phyloP scores from a whole-genome alignment of 306 rosid genomes.

The Cajanus cajan region DNA sequence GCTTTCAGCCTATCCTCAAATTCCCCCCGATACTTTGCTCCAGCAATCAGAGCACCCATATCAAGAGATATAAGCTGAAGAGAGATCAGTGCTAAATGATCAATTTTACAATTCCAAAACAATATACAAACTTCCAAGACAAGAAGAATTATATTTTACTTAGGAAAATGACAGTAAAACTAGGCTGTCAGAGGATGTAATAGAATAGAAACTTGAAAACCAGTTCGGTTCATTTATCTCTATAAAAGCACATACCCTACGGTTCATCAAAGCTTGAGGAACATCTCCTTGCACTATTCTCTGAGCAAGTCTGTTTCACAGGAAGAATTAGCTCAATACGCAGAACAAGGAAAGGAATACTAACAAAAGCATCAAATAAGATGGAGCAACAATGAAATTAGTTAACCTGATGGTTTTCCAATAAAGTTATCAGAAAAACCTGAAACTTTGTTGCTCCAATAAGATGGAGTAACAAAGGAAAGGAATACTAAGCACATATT shows the following conservation, averaged over 20 bases:
- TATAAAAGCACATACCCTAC: slow-evolving; percentile 62
- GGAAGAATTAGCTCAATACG: slow-evolving; percentile 5
- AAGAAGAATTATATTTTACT: neutral
- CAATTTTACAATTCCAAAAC: slow-evolving; percentile 21
- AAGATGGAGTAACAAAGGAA: too few relatives aligned
- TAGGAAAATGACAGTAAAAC: neutral
- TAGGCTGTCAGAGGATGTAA: neutral
- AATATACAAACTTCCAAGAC: slow-evolving; percentile 6
- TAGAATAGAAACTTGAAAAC: neutral
- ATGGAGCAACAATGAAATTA: neutral
- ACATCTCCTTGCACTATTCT: slow-evolving; percentile 96
- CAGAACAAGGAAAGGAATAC: neutral
- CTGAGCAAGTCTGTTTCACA: slow-evolving; percentile 86
- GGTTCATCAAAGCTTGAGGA: slow-evolving; percentile 95
- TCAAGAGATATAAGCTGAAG: slow-evolving; percentile 93
- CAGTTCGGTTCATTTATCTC: neutral
- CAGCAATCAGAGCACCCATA: slow-evolving; percentile 98
- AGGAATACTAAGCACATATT: neutral
- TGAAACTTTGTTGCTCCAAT: neutral
- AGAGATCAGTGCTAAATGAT: slow-evolving; percentile 13
- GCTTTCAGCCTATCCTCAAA: slow-evolving; percentile 99
- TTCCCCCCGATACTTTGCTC: slow-evolving; percentile 96
- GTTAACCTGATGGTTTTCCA: neutral
- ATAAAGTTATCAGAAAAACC: neutral
- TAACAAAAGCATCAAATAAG: slow-evolving; percentile 15